Base-by-base conservation (phyloP, 257 asterid species). In the Rehmannia glutinosa region DNA sequence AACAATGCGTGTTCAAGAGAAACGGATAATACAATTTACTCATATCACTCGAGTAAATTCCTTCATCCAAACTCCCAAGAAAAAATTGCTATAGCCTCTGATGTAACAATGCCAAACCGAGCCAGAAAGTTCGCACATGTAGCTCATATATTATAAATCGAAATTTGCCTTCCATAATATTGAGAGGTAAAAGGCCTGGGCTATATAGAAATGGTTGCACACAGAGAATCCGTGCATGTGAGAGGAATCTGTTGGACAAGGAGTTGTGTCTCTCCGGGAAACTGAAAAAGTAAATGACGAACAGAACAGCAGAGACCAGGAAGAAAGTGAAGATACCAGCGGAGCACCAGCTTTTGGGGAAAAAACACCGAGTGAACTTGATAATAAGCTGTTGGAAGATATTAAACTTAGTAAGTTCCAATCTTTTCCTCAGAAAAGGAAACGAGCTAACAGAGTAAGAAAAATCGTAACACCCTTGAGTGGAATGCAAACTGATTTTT, bases 191-290 rank as follows among this genome's bases (percentile, higher is more conserved):
- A 71, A 88, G 79, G 70, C 86, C 86, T 19, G 85, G 86, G 57
- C 70, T 85, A 3, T 82, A 79, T 72, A 74, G 84, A 77, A 85
- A 90, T 52, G 89, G 92, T 60, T 82, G 84, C 76, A 85, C 91
- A 1, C 95, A 87, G 78, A 82, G 97, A 81, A 87, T 90, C 64
- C 94, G 73, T 66, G 94, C 96, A 11, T 85, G 87, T 62, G 90
- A 82, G 64, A 82, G 84, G 66, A 78, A 81, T 53, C 43, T 73
- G 16, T 66, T 69, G 71, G 80, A 75, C 63, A 73, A 68, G 68
- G 78, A 82, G 51, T 64, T 67, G 53, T 76, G 80, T 62, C 66
- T 76, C 33, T 61, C 80, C 16, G 78, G 66, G 42, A 71, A 71
- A 69, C 69, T 6, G 73, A 77, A 75, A 71, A 58, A 59, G 62